Conservation (phyloP, 202 grass and related monocot species). For the Panicum hallii region DNA sequence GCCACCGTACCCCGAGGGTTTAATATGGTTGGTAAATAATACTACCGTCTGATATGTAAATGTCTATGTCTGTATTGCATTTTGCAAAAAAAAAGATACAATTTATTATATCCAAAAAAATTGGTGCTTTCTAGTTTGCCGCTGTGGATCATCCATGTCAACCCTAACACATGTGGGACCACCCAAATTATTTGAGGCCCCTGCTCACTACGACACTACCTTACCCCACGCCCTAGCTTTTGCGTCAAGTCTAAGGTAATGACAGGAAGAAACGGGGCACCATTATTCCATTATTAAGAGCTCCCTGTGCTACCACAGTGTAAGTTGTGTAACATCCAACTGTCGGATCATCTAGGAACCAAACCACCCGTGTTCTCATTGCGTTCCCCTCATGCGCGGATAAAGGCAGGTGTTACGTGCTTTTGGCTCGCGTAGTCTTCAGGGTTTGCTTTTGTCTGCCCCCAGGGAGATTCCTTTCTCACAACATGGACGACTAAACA, state of each 20-base stretch:
- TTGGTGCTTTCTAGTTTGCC: not conserved
- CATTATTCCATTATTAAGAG: not conserved
- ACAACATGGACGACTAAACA: not conserved
- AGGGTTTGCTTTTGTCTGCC: conserved; percentile 12
- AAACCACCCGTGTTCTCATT: not conserved
- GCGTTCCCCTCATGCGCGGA: not conserved
- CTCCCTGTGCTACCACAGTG: not conserved
- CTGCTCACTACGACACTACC: not conserved
- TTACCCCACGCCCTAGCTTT: not conserved
- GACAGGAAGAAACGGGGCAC: not conserved
- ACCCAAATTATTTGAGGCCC: not conserved
- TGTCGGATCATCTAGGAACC: not conserved
- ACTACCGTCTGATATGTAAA: no score
- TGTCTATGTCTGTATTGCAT: no score
- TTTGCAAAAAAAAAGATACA: no score
- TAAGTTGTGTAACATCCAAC: not conserved
- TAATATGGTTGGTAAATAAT: no score
- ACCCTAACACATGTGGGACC: no score
- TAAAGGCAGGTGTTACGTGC: not conserved
- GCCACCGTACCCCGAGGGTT: no score
- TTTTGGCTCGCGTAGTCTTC: conserved; percentile 23
- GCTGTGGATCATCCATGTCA: not conserved
- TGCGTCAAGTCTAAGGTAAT: not conserved
- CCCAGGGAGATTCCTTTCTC: conserved; percentile 11
- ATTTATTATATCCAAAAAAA: no score